Evolutionary conservation across 78 protist species (phyloP), one percentile per base, ranked within the genome.

Genomic region (Isochrysis galbana): DNA sequence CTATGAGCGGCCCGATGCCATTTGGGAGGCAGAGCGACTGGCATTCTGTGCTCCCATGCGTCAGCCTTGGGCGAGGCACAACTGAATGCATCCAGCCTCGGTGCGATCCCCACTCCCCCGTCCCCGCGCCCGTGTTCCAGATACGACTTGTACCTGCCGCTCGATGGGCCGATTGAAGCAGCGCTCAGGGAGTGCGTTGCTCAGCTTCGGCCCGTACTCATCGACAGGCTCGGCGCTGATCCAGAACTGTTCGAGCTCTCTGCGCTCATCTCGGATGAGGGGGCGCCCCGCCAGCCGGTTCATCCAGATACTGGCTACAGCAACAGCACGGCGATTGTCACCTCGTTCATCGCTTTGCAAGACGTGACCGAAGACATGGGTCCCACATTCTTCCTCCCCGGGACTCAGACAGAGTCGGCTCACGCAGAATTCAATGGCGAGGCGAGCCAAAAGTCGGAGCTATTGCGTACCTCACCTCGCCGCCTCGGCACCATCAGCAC

Each of bases 281-380:
- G 46, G 48, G 84, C 84, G 14, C 84, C 84, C 14, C 84, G 84
- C 19, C 84, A 77, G n/a, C 84, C 84, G 2, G 84, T 77, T 23
- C 84, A 77, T 17, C 84, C 84, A 19, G 84, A 77, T 17, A 77
- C 84, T 26, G 34, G 34, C 44, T 77, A 39, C 46, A 34, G 46
- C 46, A 29, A 36, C 21, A 4, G 14, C 14, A 26, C 84, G 32
- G 84, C 84, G 17, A 0, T 39, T 17, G 2, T 36, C 46, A 77
- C 84, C 2, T 22, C 84, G 14, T 77, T 77, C 22, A 29, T 77
- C 47, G 84, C 84, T 7, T 46, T 77, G 44, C 82, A 72, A 21
- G 74, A 61, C 29, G 23, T 61, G n/a, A 21, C 10, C 29, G 29
- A 3, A 7, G 23, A 7, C 74, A 3, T 61, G 29, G 74, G 74